These are phyloP conservation scores for Penicillium atrosanguineum DNA, from an alignment of 495 filamentous ascomycete species.

Conservation along the genomic window DNA sequence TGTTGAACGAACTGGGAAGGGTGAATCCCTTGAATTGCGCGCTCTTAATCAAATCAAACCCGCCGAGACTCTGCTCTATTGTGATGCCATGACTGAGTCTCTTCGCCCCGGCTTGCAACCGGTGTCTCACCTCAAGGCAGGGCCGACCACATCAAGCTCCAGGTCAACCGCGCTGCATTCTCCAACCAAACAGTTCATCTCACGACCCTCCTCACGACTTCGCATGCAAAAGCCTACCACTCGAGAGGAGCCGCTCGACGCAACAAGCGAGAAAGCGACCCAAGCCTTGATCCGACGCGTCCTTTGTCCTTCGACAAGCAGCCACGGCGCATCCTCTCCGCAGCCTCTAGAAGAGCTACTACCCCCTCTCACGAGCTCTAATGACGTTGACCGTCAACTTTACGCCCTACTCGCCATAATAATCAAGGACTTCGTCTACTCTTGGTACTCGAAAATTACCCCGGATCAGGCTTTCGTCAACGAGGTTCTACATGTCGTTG, in stretches of 20 bases:
- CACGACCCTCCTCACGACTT: slow-evolving; percentile 34
- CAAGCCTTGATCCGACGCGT: slow-evolving; percentile 60
- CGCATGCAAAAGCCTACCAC: slow-evolving; percentile 23
- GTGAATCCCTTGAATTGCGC: slow-evolving; percentile 2
- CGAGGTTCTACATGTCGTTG: slow-evolving; percentile 84
- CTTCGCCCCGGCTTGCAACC: slow-evolving; percentile 42
- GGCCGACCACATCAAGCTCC: slow-evolving; percentile 48
- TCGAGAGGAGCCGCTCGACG: slow-evolving; percentile 34
- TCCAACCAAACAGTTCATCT: slow-evolving; percentile 25
- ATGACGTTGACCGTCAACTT: slow-evolving; percentile 86
- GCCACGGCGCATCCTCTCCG: slow-evolving; percentile 40
- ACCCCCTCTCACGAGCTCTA: slow-evolving; percentile 87
- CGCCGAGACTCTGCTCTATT: slow-evolving; percentile 5
- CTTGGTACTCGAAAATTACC: slow-evolving; percentile 92
- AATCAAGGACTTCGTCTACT: slow-evolving; percentile 81
- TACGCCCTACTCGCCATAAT: slow-evolving; percentile 90
- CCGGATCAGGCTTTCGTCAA: slow-evolving; percentile 81
- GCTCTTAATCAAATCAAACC: slow-evolving; percentile 1
- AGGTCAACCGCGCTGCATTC: slow-evolving; percentile 34
- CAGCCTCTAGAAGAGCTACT: slow-evolving; percentile 73
- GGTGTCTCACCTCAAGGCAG: slow-evolving; percentile 49
- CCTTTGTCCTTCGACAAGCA: slow-evolving; percentile 56
- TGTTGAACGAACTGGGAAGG: slow-evolving; percentile 2
- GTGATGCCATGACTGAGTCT: slow-evolving; percentile 45
- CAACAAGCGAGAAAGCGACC: slow-evolving; percentile 55